These are phyloP conservation scores for Trichomonas vaginalis DNA, from an alignment of 208 protist species.

Conservation along the genomic window DNA sequence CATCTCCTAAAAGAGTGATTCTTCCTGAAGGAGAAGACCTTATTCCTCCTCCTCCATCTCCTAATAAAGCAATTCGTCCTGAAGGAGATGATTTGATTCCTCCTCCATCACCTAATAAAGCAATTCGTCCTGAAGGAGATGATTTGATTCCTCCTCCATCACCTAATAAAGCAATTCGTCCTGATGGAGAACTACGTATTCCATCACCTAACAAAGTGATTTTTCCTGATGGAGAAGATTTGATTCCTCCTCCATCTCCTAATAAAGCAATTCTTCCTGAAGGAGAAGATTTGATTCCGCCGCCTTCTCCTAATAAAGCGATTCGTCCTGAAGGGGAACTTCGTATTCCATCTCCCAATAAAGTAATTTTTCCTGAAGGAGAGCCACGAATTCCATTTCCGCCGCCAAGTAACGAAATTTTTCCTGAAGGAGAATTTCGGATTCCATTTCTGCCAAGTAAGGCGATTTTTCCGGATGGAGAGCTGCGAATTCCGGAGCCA, in stretches of 20 bases:
- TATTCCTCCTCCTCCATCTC: too few species aligned
- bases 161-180: background rate
- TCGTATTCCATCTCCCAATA: background rate
- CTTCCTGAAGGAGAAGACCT: too few species aligned
- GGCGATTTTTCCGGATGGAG: background rate
- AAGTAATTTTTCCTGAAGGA: background rate
- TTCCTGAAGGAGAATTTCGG: background rate
- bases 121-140: background rate
- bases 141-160: background rate
- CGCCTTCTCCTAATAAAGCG: background rate
- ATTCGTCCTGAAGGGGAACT: background rate
- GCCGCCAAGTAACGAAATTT: background rate
- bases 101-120: background rate
- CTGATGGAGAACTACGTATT: background rate
- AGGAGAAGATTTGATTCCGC: background rate
- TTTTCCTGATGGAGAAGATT: background rate
- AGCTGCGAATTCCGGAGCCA: background rate
- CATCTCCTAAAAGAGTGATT: too few species aligned
- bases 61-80: too few species aligned
- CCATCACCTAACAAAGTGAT: too few species aligned
- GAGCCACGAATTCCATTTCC: background rate
- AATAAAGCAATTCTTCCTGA: background rate
- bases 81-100: background rate
- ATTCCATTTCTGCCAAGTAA: too few species aligned
- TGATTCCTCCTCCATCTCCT: background rate